These are phyloP conservation scores for Perkinsela sp. DNA, from an alignment of 208 protist genomes.

Conservation along the genomic window DNA sequence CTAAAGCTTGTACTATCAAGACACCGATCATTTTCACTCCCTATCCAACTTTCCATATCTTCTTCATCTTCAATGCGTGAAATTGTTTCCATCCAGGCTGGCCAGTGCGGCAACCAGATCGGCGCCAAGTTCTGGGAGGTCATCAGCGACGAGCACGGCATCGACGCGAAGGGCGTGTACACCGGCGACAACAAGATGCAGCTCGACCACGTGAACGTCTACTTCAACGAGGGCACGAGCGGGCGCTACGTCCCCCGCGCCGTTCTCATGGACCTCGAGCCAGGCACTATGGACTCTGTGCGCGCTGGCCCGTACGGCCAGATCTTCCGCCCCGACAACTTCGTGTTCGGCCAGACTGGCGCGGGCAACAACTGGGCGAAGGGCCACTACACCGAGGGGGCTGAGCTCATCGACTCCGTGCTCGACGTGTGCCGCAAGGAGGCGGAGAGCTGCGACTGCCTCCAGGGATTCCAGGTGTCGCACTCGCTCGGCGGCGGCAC, in stretches of 20 bases:
- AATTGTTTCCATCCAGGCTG: constrained; percentile 33
- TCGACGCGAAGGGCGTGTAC: constrained; percentile 79
- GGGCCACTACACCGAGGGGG: constrained; percentile 95
- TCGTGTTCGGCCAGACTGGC: constrained; percentile 88
- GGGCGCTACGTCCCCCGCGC: constrained; percentile 43
- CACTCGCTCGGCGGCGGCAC: constrained; percentile 96
- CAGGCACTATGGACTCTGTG: constrained; percentile 89
- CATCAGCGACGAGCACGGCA: constrained; percentile 30
- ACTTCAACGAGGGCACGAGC: constrained; percentile 83
- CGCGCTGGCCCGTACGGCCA: constrained; percentile 69
- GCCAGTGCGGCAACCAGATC: constrained; percentile 44
- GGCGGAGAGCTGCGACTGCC: constrained; percentile 83
- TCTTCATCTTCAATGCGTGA: too few relatives aligned
- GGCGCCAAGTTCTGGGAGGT: constrained; percentile 53
- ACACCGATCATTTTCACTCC: too few relatives aligned
- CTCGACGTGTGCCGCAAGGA: constrained; percentile 91
- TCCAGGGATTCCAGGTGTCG: constrained; percentile 92
- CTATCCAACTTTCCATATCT: too few relatives aligned
- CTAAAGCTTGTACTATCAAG: too few relatives aligned
- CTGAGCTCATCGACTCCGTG: constrained; percentile 83
- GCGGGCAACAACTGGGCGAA: constrained; percentile 94
- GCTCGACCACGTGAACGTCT: constrained; percentile 92
- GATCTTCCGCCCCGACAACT: constrained; percentile 81
- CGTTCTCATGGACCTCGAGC: constrained; percentile 42
- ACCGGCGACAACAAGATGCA: constrained; percentile 69